Evolutionary conservation across 768 basidiomycete species (phyloP), one percentile per base, ranked within the genome.

Genomic region (Hirschioporus abietinus): DNA sequence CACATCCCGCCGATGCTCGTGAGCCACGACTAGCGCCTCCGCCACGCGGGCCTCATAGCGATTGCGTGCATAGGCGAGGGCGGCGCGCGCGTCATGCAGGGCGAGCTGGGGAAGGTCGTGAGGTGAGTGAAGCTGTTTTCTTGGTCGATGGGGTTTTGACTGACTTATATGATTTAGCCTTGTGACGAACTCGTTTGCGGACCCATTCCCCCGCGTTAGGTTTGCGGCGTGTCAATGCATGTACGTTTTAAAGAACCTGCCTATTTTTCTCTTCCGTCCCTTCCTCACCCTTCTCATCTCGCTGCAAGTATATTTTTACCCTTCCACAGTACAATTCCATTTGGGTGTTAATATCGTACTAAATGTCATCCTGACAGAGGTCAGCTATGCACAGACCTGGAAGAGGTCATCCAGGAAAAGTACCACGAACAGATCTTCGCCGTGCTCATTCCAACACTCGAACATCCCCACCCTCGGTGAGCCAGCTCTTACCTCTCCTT

Each of bases 1-100:
- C 87, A 88, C 67, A 92, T 93, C 17, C 92, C 92, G 0, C 88
- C 87, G 0, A 92, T 96, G 88, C 80, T 95, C 66, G 84, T 83
- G 0, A 88, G 85, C 65, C 89, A 88, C 67, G 91, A 95, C 75
- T 96, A 95, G 95, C 82, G 91, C 64, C 83, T 87, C 27, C 81
- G 93, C 30, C 93, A 96, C 71, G 93, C 92, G 0, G 94, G 91
- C 12, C 78, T 96, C 26, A 92, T 94, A 86, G 92, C 92, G 0
- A 90, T 96, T 66, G 92, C 92, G 0, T 85, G 89, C 0, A 89
- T 95, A 63, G 92, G 87, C 0, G 94, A 95, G 76, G 94, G 94
- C 12, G 70, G 70, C 17, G 60, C 1, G 92, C 91, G 0, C 86
- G 86, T 91, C 15, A 90, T 95, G 88, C 84, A 88, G 72, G 88